phyloP scores from a whole-genome alignment of 805 yeast genomes.

The Nakazawaea wickerhamii region DNA sequence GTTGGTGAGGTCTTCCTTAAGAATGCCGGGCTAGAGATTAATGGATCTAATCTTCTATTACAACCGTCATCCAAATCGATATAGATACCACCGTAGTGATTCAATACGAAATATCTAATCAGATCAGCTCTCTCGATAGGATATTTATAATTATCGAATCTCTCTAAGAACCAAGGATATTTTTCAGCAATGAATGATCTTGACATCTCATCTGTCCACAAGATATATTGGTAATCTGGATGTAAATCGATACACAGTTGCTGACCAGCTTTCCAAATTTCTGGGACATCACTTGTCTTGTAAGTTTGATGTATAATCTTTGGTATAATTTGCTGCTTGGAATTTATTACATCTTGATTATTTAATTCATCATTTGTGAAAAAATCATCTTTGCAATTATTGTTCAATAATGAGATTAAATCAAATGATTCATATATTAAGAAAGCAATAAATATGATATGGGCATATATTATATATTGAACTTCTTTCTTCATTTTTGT shows the following conservation, averaged over 20 bases:
- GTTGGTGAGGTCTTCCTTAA: slow-evolving; percentile 85
- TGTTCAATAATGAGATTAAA: slow-evolving; percentile 66
- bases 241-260: slow-evolving; percentile 70
- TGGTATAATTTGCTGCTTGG: slow-evolving; percentile 61
- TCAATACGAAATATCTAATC: slow-evolving; percentile 77
- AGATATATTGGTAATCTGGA: slow-evolving; percentile 80
- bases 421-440: slow-evolving; percentile 65
- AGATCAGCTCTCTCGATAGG: slow-evolving; percentile 91
- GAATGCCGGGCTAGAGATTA: slow-evolving; percentile 77
- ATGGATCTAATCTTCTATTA: slow-evolving; percentile 69
- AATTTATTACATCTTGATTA: slow-evolving; percentile 33
- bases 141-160: slow-evolving; percentile 72
- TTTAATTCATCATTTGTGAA: slow-evolving; percentile 57
- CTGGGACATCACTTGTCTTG: slow-evolving; percentile 74
- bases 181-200: slow-evolving; percentile 71
- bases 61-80: slow-evolving; percentile 91
- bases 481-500: slow-evolving; percentile 57
- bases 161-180: slow-evolving; percentile 80
- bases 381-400: slow-evolving; percentile 63
- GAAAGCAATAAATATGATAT: slow-evolving; percentile 46
- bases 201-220: slow-evolving; percentile 89
- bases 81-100: slow-evolving; percentile 85
- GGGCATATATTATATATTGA: slow-evolving; percentile 54
- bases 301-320: slow-evolving; percentile 92
- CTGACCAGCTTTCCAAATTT: slow-evolving; percentile 75